Evolutionary conservation across 371 early-diverging fungal genomes (phyloP).

Genomic region (Mucor plumbeus): DNA sequence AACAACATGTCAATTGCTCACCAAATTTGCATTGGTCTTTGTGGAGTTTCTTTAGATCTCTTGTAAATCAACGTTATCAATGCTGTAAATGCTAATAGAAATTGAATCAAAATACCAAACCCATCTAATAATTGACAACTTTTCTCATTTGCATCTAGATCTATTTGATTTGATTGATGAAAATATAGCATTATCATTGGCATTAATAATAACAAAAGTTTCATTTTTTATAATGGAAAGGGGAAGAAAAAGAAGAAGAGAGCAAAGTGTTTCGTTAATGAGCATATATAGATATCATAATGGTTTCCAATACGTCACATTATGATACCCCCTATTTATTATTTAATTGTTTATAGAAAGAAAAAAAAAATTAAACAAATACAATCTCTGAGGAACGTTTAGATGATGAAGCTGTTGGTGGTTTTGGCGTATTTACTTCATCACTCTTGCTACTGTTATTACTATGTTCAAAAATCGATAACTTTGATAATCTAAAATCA

Average conservation of each 20-base stretch:
- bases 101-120: constrained; percentile 66
- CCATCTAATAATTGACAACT: constrained; percentile 61
- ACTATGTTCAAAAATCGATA: constrained; percentile 9
- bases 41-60: constrained; percentile 62
- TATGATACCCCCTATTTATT: constrained; percentile 9
- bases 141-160: constrained; percentile 12
- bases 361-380: constrained; percentile 18
- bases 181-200: neutral
- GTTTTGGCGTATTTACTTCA: neutral
- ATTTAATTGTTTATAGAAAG: constrained; percentile 2
- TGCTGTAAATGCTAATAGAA: constrained; percentile 57
- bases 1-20: constrained; percentile 6
- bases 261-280: neutral
- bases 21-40: constrained; percentile 66
- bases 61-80: constrained; percentile 63
- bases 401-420: constrained; percentile 3
- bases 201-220: neutral
- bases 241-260: neutral
- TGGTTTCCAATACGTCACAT: constrained; percentile 1
- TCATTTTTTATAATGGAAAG: neutral
- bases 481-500: constrained; percentile 19
- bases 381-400: constrained; percentile 23
- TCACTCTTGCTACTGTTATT: neutral
- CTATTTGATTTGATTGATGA: neutral
- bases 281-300: neutral